Percentiles rank a stretch among this genome's conserved stretches.
Evolutionary conservation across 2,329 filamentous ascomycete genomes (phyloP).

Genomic region (Alternaria arborescens): DNA sequence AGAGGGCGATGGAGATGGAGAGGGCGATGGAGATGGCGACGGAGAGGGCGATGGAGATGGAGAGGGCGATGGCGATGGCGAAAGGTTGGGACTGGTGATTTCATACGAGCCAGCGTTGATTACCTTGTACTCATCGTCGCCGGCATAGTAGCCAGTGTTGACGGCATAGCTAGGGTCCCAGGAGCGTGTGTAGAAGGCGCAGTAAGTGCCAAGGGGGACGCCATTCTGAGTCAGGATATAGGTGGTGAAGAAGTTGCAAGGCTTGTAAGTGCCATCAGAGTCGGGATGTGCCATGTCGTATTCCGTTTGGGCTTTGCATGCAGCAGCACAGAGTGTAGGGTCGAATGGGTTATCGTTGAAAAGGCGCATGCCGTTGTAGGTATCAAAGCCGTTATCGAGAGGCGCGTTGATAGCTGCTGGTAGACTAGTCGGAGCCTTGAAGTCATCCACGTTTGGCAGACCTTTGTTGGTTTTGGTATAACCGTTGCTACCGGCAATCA

Average conservation of each 20-base stretch:
- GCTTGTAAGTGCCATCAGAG: conserved; percentile 37
- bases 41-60: no score
- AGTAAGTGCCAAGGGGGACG: conserved; percentile 50
- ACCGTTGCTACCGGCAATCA: conserved; percentile 38
- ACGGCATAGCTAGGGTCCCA: conserved; percentile 27
- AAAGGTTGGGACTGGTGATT: no score
- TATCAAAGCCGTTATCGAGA: conserved; percentile 23
- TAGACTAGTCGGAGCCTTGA: conserved; percentile 29
- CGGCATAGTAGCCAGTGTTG: conserved; percentile 36
- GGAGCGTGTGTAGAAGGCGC: conserved; percentile 35
- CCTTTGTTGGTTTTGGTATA: conserved; percentile 32
- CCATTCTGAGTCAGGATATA: conserved; percentile 49
- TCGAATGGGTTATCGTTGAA: conserved; percentile 42
- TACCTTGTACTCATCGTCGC: conserved; percentile 10
- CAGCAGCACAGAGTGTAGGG: conserved; percentile 42
- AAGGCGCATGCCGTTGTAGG: conserved; percentile 41
- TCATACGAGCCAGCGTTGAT: conserved; percentile 14
- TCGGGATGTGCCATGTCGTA: conserved; percentile 43
- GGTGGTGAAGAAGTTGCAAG: conserved; percentile 52
- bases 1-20: background rate
- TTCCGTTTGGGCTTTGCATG: conserved; percentile 47
- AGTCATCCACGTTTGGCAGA: conserved; percentile 16
- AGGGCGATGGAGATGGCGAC: no score
- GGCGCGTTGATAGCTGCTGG: conserved; percentile 40
- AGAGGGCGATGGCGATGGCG: no score